Percentiles rank a stretch among this genome's conserved stretches.
Evolutionary conservation across 495 filamentous ascomycete genomes (phyloP).

Genomic region (Opeltia flavorubescens): DNA sequence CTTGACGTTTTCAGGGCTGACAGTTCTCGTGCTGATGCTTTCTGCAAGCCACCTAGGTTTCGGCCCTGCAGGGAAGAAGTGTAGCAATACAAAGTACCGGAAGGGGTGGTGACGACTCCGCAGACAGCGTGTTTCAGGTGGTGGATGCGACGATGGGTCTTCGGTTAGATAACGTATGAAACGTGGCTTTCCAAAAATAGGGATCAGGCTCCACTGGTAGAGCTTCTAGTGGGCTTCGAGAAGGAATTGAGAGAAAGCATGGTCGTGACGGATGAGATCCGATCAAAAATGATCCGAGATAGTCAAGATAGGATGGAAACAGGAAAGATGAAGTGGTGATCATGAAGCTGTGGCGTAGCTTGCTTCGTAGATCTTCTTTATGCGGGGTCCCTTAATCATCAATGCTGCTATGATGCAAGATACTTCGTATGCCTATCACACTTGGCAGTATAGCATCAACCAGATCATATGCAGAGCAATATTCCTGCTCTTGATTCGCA

Average conservation of each 20-base stretch:
- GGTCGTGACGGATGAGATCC: too few relatives aligned
- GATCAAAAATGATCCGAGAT: too few relatives aligned
- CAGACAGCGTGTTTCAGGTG: not conserved
- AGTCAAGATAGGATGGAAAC: not conserved
- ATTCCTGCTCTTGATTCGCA: too few relatives aligned
- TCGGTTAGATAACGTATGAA: conserved; percentile 2
- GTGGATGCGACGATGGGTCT: not conserved
- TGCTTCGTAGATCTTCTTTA: not conserved
- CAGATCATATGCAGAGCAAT: too few relatives aligned
- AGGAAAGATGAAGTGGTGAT: not conserved
- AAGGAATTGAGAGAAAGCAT: too few relatives aligned
- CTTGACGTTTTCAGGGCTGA: not conserved
- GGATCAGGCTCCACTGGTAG: not conserved
- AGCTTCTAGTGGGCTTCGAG: conserved; percentile 1
- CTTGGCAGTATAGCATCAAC: too few relatives aligned
- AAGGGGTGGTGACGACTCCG: not conserved
- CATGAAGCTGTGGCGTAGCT: not conserved
- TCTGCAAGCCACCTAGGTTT: conserved; percentile 1
- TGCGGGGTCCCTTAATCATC: too few relatives aligned
- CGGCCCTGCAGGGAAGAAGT: not conserved
- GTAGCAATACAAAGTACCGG: not conserved
- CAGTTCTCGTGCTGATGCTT: not conserved
- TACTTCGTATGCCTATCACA: too few relatives aligned
- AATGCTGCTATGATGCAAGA: too few relatives aligned
- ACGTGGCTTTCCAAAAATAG: not conserved